A percentile compares a stretch with the other conserved stretches of the same genome.
Conservation (phyloP, 2,329 filamentous ascomycete species). For the Phialophora macrospora region DNA sequence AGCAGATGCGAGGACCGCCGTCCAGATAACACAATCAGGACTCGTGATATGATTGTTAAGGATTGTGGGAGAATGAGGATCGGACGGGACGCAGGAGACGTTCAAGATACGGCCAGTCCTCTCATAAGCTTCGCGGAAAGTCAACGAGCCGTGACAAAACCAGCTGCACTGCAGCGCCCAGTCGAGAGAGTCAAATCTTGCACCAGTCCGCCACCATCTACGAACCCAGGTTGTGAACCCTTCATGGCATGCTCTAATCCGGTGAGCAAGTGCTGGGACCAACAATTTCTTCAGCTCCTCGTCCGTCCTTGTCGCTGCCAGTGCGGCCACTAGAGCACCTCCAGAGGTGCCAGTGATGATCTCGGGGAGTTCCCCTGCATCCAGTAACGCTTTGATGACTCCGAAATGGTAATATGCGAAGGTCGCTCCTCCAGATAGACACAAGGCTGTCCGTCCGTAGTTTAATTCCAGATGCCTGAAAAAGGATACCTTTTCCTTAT, state of each 20-base stretch:
- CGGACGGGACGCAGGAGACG: conserved; percentile 92
- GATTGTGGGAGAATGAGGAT: conserved; percentile 90
- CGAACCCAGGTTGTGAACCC: conserved; percentile 73
- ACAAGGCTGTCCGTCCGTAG: conserved; percentile 89
- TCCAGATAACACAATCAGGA: conserved; percentile 98
- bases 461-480: conserved; percentile 91
- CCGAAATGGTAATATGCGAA: conserved; percentile 98
- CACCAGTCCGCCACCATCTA: conserved; percentile 90
- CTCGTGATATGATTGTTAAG: conserved; percentile 93
- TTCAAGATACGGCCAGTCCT: conserved; percentile 93
- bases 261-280: conserved; percentile 81
- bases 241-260: conserved; percentile 86
- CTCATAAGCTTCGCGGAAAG: conserved; percentile 92
- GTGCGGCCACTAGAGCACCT: conserved; percentile 83
- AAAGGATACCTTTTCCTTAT: conserved; percentile 75
- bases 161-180: conserved; percentile 86
- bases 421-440: conserved; percentile 87
- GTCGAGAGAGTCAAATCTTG: conserved; percentile 88
- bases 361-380: conserved; percentile 82
- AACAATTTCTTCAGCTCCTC: conserved; percentile 85
- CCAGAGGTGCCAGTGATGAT: conserved; percentile 97
- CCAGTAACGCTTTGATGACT: conserved; percentile 84
- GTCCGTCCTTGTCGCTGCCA: conserved; percentile 88
- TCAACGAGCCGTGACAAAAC: conserved; percentile 90
- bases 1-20: conserved; percentile 89